Conservation (phyloP, 1,284 basidiomycete species). For the Tylopilus sp. region DNA sequence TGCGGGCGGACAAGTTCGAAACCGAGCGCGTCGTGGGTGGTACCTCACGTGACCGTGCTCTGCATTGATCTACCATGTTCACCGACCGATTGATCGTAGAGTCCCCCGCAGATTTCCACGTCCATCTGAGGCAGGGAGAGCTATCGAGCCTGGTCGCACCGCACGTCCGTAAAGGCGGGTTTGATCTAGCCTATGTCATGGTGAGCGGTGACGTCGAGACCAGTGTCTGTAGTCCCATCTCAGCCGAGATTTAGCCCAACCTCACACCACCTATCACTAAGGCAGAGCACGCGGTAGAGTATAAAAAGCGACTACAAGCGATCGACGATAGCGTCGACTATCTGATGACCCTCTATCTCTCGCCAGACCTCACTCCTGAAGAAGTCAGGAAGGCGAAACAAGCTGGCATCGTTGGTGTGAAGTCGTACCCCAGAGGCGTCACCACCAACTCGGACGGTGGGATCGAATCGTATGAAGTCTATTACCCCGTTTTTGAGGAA, state of each 20-base stretch:
- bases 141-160: constrained; percentile 85
- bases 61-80: constrained; percentile 19
- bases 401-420: constrained; percentile 92
- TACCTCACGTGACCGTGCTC: constrained; percentile 32
- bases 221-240: constrained; percentile 7
- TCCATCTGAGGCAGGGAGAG: constrained; percentile 89
- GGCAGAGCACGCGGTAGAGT: constrained; percentile 78
- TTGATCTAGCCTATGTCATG: constrained; percentile 96
- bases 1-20: constrained; percentile 28
- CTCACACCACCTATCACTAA: constrained; percentile 89
- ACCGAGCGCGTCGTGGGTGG: constrained; percentile 28
- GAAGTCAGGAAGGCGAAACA: constrained; percentile 86
- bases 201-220: constrained; percentile 40
- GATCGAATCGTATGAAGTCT: constrained; percentile 93
- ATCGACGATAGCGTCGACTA: constrained; percentile 83
- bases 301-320: constrained; percentile 70
- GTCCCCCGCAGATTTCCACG: constrained; percentile 93
- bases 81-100: constrained; percentile 39
- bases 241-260: constrained; percentile 69
- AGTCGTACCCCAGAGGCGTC: constrained; percentile 96
- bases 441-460: constrained; percentile 97
- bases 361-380: constrained; percentile 84
- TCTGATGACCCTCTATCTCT: constrained; percentile 95
- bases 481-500: constrained; percentile 91
- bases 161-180: constrained; percentile 88